Evolutionary conservation across 495 filamentous ascomycete species (phyloP).

Genomic region (Neurospora sp.): DNA sequence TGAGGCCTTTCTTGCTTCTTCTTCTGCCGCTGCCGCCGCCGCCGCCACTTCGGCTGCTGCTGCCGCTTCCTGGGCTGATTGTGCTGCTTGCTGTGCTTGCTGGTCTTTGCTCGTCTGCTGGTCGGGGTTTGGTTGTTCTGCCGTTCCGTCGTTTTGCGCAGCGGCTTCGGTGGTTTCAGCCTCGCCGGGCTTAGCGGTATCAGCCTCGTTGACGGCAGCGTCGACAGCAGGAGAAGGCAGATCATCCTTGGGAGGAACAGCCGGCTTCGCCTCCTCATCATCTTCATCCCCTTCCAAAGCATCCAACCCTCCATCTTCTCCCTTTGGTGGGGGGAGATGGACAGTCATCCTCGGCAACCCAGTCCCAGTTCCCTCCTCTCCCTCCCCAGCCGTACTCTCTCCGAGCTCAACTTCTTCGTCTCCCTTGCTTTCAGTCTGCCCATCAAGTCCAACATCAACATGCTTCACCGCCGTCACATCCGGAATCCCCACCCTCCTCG

Average conservation of each 20-base stretch:
- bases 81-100: background rate
- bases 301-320: conserved; percentile 31
- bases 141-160: background rate
- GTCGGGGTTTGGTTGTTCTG: background rate
- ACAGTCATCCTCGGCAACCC: conserved; percentile 19
- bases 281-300: conserved; percentile 1
- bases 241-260: background rate
- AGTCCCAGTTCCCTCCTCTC: conserved; percentile 6
- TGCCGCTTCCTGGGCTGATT: background rate
- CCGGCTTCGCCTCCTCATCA: background rate
- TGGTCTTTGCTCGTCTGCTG: background rate
- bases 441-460: background rate
- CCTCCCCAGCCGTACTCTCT: conserved; percentile 13
- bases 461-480: background rate
- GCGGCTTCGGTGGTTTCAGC: background rate
- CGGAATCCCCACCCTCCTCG: conserved; percentile 34
- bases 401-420: conserved; percentile 12
- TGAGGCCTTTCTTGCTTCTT: conserved; percentile 41
- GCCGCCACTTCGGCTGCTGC: conserved; percentile 5
- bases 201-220: background rate
- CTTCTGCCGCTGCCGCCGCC: conserved; percentile 12
- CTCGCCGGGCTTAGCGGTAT: background rate
- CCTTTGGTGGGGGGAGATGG: conserved; percentile 17
- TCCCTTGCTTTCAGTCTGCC: conserved; percentile 1
- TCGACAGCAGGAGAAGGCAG: background rate